Evolutionary conservation across 1,284 basidiomycete genomes (phyloP).

Genomic region (Limonomyces culmigenus): DNA sequence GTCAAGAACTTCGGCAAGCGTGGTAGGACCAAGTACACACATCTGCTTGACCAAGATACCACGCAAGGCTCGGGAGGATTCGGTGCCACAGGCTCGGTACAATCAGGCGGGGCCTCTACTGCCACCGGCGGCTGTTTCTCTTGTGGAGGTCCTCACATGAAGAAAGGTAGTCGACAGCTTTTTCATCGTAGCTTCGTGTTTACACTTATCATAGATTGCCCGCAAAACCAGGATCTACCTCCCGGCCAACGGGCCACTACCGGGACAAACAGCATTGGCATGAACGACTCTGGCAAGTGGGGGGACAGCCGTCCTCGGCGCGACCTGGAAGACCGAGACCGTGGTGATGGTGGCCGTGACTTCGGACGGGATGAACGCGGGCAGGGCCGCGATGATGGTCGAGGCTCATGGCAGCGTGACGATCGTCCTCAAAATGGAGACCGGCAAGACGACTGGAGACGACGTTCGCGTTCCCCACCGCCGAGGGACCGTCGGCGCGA

Average conservation of each 20-base stretch:
- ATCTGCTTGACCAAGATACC: slow-evolving; percentile 90
- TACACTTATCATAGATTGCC: slow-evolving; percentile 47
- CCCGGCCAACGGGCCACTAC: slow-evolving; percentile 21
- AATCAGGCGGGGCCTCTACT: slow-evolving; percentile 35
- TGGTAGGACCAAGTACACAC: slow-evolving; percentile 88
- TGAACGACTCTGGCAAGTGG: background rate
- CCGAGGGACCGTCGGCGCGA: slow-evolving; percentile 12
- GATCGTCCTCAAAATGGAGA: slow-evolving; percentile 5
- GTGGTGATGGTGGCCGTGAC: slow-evolving; percentile 17
- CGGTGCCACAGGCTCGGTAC: slow-evolving; percentile 43
- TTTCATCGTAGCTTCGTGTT: slow-evolving; percentile 1
- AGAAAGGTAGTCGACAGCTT: slow-evolving; percentile 40
- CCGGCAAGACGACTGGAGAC: slow-evolving; percentile 18
- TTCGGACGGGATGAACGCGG: slow-evolving; percentile 7
- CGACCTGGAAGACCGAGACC: slow-evolving; percentile 14
- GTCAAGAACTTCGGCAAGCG: slow-evolving; percentile 93
- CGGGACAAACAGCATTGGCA: slow-evolving; percentile 23
- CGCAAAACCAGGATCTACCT: slow-evolving; percentile 40
- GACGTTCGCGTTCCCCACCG: slow-evolving; percentile 15
- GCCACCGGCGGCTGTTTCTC: slow-evolving; percentile 69
- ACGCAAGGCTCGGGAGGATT: slow-evolving; percentile 45
- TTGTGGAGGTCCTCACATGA: slow-evolving; percentile 82
- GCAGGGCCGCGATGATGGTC: slow-evolving; percentile 10
- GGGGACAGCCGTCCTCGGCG: slow-evolving; percentile 13
- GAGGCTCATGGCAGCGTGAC: slow-evolving; percentile 12